Conservation (phyloP, 169 alveolate species). For the Eimeria tenella region DNA sequence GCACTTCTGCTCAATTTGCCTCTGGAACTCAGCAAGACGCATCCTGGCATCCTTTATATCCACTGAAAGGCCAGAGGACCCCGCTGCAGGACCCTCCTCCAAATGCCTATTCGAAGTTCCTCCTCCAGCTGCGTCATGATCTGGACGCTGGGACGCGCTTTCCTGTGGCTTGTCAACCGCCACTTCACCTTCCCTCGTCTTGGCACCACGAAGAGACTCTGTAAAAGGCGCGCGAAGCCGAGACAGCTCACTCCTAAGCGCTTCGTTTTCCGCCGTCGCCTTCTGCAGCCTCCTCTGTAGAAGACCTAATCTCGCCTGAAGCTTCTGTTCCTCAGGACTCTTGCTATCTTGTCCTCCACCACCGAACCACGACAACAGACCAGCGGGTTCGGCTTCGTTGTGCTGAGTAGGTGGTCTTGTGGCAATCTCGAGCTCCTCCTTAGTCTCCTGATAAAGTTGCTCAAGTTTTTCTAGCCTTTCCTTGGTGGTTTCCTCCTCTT, state of each 20-base stretch:
- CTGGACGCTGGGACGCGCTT: constrained; percentile 3
- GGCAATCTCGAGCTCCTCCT: constrained; percentile 48
- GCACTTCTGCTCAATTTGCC: constrained; percentile 40
- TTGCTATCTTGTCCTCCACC: constrained; percentile 34
- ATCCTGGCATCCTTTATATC: not conserved
- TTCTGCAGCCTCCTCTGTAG: constrained; percentile 58
- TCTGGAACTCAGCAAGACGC: constrained; percentile 12
- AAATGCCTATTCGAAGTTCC: not conserved
- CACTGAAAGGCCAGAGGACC: not conserved
- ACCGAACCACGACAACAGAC: constrained; percentile 50
- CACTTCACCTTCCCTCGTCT: not conserved
- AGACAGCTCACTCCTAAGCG: constrained; percentile 3
- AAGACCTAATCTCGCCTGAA: constrained; percentile 62
- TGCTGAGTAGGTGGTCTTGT: constrained; percentile 16
- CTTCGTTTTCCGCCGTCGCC: constrained; percentile 42
- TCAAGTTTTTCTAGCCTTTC: constrained; percentile 50
- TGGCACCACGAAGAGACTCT: constrained; percentile 18
- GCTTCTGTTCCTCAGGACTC: constrained; percentile 55
- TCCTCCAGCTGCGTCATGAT: not conserved
- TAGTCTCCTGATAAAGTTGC: constrained; percentile 46
- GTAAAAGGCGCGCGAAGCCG: not conserved
- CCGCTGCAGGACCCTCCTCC: not conserved
- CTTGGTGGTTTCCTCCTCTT: constrained; percentile 24
- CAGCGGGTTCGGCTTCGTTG: constrained; percentile 22
- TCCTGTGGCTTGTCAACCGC: not conserved